Evolutionary conservation across 306 rosid genomes (phyloP).

Genomic region (Rubus parviflorus): DNA sequence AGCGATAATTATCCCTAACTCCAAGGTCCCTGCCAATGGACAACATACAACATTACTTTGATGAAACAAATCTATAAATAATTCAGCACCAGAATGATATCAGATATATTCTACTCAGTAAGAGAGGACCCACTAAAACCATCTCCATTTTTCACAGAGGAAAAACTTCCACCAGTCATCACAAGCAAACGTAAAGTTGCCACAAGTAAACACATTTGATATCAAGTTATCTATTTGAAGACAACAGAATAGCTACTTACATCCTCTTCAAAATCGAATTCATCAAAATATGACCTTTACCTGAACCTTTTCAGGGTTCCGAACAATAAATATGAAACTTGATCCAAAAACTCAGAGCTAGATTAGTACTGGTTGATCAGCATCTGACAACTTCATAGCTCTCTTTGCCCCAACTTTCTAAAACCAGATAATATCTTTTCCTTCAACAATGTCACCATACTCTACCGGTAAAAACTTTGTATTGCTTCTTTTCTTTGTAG

Average conservation of each 20-base stretch:
- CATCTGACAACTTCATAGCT: conserved; percentile 91
- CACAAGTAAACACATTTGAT: conserved; percentile 26
- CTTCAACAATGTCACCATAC: conserved; percentile 90
- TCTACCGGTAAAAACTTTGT: conserved; percentile 79
- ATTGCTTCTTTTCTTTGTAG: conserved; percentile 84
- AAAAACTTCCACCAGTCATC: conserved; percentile 24
- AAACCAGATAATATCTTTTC: conserved; percentile 79
- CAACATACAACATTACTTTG: not conserved
- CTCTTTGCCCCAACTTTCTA: conserved; percentile 94
- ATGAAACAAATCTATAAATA: not conserved
- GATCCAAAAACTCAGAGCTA: conserved; percentile 84
- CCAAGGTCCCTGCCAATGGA: conserved; percentile 52
- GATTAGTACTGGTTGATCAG: conserved; percentile 84
- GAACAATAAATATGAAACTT: conserved; percentile 74
- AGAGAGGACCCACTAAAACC: conserved; percentile 14
- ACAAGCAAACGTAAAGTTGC: conserved; percentile 18
- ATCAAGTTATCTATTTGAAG: conserved; percentile 20
- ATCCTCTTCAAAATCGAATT: conserved; percentile 64
- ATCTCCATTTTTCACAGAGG: conserved; percentile 20
- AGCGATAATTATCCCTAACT: conserved; percentile 53
- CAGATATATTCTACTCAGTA: not conserved
- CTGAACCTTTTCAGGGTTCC: conserved; percentile 89
- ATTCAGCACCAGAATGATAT: conserved; percentile 14
- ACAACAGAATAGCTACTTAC: conserved; percentile 38
- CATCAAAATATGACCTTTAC: conserved; percentile 78